A percentile compares a stretch with the other conserved stretches of the same genome.
Evolutionary conservation across 1,139 yeast species (phyloP).

Genomic region (Debaryomycetaceae sp.): DNA sequence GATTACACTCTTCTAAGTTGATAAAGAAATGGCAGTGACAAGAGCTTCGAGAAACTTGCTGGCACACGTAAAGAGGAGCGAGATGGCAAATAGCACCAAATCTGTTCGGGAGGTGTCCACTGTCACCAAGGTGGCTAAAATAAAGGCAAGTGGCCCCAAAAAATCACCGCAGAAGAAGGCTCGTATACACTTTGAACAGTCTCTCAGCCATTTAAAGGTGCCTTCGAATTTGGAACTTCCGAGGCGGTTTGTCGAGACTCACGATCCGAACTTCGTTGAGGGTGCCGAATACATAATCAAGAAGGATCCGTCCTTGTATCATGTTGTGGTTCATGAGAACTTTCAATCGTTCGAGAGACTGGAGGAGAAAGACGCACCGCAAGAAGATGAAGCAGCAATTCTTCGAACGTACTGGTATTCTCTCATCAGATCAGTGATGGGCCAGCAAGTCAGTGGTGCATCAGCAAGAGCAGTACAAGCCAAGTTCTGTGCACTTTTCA

Average conservation of each 20-base stretch:
- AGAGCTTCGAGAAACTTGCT: neutral
- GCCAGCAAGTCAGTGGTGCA: slow-evolving; percentile 83
- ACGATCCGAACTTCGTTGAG: slow-evolving; percentile 39
- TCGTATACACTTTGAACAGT: slow-evolving; percentile 22
- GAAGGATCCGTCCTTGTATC: slow-evolving; percentile 43
- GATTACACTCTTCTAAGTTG: neutral
- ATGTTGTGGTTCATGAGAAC: slow-evolving; percentile 25
- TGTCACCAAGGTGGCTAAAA: neutral
- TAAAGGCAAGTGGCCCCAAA: neutral
- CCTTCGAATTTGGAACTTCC: slow-evolving; percentile 37
- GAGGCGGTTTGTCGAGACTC: slow-evolving; percentile 32
- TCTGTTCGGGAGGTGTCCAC: too few species aligned
- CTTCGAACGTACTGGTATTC: slow-evolving; percentile 42
- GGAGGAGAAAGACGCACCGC: slow-evolving; percentile 13
- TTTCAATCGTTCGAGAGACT: slow-evolving; percentile 26
- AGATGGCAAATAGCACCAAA: too few species aligned
- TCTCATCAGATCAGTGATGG: slow-evolving; percentile 47
- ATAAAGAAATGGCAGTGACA: slow-evolving; percentile 2
- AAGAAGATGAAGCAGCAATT: slow-evolving; percentile 15
- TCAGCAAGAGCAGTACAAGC: slow-evolving; percentile 68
- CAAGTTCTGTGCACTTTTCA: slow-evolving; percentile 39
- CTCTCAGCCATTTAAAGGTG: slow-evolving; percentile 20
- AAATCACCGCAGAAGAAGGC: slow-evolving; percentile 3
- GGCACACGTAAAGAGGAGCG: neutral
- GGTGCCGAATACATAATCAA: slow-evolving; percentile 40